Evolutionary conservation across 2,329 filamentous ascomycete genomes (phyloP), one percentile per base, ranked within the genome.

Genomic region (Cytospora schulzeri): DNA sequence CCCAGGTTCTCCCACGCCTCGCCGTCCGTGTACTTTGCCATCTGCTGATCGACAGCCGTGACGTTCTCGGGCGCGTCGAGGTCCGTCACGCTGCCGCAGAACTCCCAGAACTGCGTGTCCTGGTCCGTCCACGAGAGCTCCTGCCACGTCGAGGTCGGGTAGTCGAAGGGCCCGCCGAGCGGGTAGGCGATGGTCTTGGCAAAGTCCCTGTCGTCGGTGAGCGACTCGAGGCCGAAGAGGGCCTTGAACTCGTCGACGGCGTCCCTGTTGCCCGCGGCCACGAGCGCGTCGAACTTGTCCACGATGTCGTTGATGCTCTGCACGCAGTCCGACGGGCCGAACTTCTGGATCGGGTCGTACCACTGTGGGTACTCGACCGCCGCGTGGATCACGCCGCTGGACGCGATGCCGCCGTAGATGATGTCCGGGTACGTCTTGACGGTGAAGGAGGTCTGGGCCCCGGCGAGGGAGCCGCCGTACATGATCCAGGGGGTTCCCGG

Each of bases 121-220:
- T 76, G 76, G 63, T 79, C 77, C 0, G 66, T 73, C 82, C 82
- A 85, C 63, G 80, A 82, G 12, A 85, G 71, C 68, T 85, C 83
- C 72, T 85, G 82, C 82, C 83, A 85, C 5, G 82, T 84, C 28
- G 74, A 75, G 0, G 78, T 81, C 0, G 79, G 78, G 68, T 85
- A 85, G 65, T 77, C 77, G 62, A 82, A 76, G n/a, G 78, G 78
- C 0, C 76, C 78, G n/a, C 78, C 78, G 15, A 81, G 67, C 4
- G 81, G 81, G 48, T 78, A 79, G 0, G 78, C 80, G 64, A 83
- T 83, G 0, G 79, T 78, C 66, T 77, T 76, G 7, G 80, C 80
- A 64, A 83, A 83, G 67, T 83, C 80, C 29, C 79, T 73, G 29
- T 79, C 70, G 66, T 80, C 80, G 19, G 72, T 73, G n/a, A 84